These are phyloP conservation scores for Pyrus hybrid DNA, from an alignment of 331 rosid species.

Conservation along the genomic window DNA sequence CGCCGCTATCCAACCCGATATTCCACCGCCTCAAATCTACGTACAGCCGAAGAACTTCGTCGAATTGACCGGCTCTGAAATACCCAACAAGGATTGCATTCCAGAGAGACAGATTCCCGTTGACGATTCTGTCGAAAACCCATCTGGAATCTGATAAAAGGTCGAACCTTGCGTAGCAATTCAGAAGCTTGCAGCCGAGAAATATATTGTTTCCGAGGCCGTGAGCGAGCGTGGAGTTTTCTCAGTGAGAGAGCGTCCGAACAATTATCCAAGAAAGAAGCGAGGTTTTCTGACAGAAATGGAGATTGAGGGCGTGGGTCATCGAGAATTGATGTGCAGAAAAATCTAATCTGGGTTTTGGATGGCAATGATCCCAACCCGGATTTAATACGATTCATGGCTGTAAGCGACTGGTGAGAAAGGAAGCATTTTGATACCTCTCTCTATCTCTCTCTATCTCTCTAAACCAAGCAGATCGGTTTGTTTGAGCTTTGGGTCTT, in stretches of 20 bases:
- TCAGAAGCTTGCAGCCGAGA: slow-evolving; percentile 20
- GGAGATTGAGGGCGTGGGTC: not conserved
- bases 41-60: slow-evolving; percentile 20
- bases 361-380: not conserved
- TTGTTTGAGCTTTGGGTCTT: no score
- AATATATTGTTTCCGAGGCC: slow-evolving; percentile 13
- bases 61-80: not conserved
- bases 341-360: not conserved
- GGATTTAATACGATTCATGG: no score
- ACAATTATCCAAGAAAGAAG: slow-evolving; percentile 14
- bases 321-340: not conserved
- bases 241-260: slow-evolving; percentile 8
- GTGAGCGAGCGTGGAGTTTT: slow-evolving; percentile 20
- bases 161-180: slow-evolving; percentile 18
- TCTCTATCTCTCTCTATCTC: no score
- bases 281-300: not conserved
- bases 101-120: slow-evolving; percentile 2
- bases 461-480: no score
- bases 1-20: slow-evolving; percentile 19
- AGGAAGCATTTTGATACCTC: no score
- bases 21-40: no score
- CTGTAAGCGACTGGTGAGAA: no score
- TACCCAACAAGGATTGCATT: no score
- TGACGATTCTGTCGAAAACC: not conserved
- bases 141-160: slow-evolving; percentile 13